Evolutionary conservation across 192 early-diverging fungal genomes (phyloP).

Genomic region (Ambispora gerdemannii): DNA sequence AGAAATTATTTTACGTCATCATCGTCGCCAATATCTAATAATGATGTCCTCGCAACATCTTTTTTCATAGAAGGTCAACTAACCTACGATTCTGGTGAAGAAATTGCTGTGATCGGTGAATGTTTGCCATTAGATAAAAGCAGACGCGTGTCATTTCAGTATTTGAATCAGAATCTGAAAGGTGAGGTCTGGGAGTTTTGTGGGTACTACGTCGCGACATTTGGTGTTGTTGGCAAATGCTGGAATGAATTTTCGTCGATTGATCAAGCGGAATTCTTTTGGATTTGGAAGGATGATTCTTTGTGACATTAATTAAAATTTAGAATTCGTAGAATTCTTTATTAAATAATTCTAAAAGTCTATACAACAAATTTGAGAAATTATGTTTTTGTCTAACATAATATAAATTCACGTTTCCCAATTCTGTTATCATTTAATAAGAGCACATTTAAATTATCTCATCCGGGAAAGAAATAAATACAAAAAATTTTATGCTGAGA

Average conservation of each 20-base stretch:
- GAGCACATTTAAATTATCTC: no score
- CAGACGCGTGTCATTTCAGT: conserved; percentile 1
- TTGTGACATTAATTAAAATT: no score
- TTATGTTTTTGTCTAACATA: no score
- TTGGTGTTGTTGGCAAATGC: conserved; percentile 15
- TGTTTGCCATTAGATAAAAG: conserved; percentile 8
- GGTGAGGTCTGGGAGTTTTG: not conserved
- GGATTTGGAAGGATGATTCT: conserved; percentile 20
- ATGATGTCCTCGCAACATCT: not conserved
- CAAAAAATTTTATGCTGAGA: no score
- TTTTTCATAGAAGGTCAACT: not conserved
- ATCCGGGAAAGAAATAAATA: no score
- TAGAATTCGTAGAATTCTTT: no score
- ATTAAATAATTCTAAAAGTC: no score
- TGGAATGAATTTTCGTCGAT: not conserved
- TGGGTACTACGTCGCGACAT: conserved; percentile 7
- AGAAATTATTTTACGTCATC: not conserved
- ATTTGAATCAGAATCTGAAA: not conserved
- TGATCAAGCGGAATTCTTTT: conserved; percentile 9
- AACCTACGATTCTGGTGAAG: conserved; percentile 5
- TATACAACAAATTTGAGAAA: no score
- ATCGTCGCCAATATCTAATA: not conserved
- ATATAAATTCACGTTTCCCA: no score
- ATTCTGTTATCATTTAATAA: no score
- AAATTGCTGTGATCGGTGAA: not conserved